Base-by-base conservation (phyloP, 805 yeast genomes). In the Saccharomyces eubayanus region DNA sequence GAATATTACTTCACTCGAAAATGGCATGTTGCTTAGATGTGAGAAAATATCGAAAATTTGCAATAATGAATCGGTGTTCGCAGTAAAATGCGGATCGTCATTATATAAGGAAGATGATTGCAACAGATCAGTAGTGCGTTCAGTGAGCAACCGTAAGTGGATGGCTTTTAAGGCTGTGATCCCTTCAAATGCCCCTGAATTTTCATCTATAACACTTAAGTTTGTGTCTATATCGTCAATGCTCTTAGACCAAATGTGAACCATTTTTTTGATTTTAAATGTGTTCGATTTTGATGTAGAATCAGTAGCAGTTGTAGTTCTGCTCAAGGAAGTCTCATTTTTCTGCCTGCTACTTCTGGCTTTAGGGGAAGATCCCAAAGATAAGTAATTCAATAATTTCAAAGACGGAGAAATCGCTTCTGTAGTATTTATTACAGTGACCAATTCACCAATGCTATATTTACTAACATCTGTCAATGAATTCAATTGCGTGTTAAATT, bases 71-170 rank as follows among this genome's bases (percentile, higher is more conserved):
- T 71, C 69, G 14, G 65, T 58, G 31, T 62, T 62, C 3, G 66
- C 62, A 16, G 66, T 60, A 27, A 62, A 61, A 47, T 62, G 61
- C 5, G 64, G 65, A 6, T 64, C 64, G 8, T 63, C 65, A 50
- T 55, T 60, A 29, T 63, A 58, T 31, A 66, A 57, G 5, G 77
- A 71, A 1, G 89, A 83, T 1, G 87, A 88, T 61, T 82, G 87
- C 51, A 85, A 74, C 51, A 85, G 69, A 65, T 85, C 87, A 0
- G 88, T 82, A 0, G 89, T 83, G 65, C 91, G 73, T 53, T 85
- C 84, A 1, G 86, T 79, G 49, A 85, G 72, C 45, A 80, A 79
- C 54, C 84, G 75, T 54, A 84, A 67, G 60, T 83, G 83, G 36
- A 62, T 58, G 41, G 61, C 67, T 48, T 55, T 63, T 51, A 58